phyloP scores from a whole-genome alignment of 2,329 filamentous ascomycete species.

The Laburnicola sp. region DNA sequence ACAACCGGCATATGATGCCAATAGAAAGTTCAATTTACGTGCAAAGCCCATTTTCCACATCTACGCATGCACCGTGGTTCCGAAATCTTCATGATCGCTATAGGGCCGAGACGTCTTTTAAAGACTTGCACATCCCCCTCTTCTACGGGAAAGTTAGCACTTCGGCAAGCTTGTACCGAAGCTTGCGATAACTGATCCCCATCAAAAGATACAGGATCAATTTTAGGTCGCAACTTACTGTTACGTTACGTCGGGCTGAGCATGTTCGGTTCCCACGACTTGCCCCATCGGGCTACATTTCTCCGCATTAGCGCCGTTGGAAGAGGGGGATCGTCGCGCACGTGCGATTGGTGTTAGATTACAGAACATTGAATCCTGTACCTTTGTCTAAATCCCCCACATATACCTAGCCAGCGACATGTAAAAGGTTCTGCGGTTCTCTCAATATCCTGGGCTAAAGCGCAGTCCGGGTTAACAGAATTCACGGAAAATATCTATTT shows the following conservation, averaged over 20 bases:
- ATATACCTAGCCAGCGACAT: too few species aligned
- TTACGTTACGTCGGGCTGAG: conserved; percentile 2
- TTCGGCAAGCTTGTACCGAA: conserved; percentile 1
- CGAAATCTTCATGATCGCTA: too few species aligned
- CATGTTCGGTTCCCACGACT: background rate
- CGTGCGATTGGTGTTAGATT: too few species aligned
- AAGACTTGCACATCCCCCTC: background rate
- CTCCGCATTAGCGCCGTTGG: background rate
- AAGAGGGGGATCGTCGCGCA: background rate
- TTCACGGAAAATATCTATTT: too few species aligned
- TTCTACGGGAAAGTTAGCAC: background rate
- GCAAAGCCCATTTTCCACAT: background rate
- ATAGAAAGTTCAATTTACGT: background rate
- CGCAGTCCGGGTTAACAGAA: too few species aligned
- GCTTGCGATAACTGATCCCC: conserved; percentile 3
- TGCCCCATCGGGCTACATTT: background rate
- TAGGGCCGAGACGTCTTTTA: too few species aligned
- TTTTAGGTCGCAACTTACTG: conserved; percentile 1
- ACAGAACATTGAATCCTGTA: too few species aligned
- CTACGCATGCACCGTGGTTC: too few species aligned
- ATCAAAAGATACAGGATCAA: background rate
- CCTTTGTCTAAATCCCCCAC: too few species aligned
- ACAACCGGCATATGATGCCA: background rate
- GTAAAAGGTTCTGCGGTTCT: too few species aligned
- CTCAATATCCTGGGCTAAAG: too few species aligned